Base-by-base conservation (phyloP, 768 basidiomycete species). In the Rhodotorula diobovata region DNA sequence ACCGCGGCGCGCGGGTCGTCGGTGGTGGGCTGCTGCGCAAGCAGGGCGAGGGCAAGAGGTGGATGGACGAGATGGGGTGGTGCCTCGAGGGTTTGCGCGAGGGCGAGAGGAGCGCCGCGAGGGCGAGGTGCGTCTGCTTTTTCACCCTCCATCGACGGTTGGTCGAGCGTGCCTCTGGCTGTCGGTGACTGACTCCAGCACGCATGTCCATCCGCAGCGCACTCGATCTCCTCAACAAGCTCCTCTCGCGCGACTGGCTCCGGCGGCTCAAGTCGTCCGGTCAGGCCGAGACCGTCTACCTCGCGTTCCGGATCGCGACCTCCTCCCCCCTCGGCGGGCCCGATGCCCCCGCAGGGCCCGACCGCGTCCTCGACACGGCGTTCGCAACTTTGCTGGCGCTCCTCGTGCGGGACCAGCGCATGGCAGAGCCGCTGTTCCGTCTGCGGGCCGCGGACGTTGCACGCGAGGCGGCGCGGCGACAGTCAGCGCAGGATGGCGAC, bases 31-130 rank as follows among this genome's bases (percentile, higher is more conserved):
- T 67, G 59, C 43, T 75, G 21, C 32, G 74, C n/a, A 69, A 72
- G 12, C 70, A 63, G 39, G 76, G 76, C 15, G 74, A 75, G 50
- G 72, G 67, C 11, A 63, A 63, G 37, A 25, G 69, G 60, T 77
- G 74, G 65, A 60, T 18, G 20, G 76, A 77, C 43, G 76, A 77
- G 53, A 41, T 77, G 2, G 64, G 72, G 16, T 77, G 64, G 46
- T 25, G 71, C 23, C 41, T 73, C 3, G 76, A 77, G 28, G 76
- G 76, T 25, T 15, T 77, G 30, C 28, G 45, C 37, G 62, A 11
- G 18, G 51, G 61, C 41, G 58, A 58, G 11, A 37, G 66, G 35
- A 63, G 61, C 20, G 68, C 61, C 2, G 62, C 62, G 64, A 56
- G 71, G 54, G 59, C 76, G 54, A 74, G 73, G 76, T 74, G 28